These are phyloP conservation scores for Anisodus acutangulus DNA, from an alignment of 257 asterid species.

Conservation along the genomic window DNA sequence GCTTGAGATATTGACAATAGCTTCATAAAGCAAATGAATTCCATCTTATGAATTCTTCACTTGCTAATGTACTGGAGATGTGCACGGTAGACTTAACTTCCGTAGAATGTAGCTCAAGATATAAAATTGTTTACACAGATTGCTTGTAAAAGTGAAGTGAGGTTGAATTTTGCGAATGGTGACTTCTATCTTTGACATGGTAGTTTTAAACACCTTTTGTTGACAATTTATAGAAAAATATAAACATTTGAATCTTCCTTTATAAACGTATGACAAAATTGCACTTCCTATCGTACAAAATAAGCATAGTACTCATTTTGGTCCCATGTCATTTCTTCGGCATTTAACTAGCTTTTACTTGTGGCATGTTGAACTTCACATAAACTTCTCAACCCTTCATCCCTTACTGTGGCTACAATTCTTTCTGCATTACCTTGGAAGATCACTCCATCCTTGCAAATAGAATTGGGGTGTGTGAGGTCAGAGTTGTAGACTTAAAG, in stretches of 20 bases:
- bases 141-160: constrained; percentile 1
- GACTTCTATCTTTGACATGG: neutral
- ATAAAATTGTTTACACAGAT: neutral
- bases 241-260: neutral
- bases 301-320: neutral
- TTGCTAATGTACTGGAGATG: neutral
- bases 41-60: neutral
- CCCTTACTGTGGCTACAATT: neutral
- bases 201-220: neutral
- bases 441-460: neutral
- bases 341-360: neutral
- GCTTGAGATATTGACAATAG: no score
- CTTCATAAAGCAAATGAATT: neutral
- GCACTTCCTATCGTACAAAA: neutral
- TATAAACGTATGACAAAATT: neutral
- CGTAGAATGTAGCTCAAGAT: neutral
- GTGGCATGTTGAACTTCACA: neutral
- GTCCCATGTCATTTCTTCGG: neutral
- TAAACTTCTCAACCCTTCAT: neutral
- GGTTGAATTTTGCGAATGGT: neutral
- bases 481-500: neutral
- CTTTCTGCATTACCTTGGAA: neutral
- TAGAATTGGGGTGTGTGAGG: no score
- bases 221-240: neutral
- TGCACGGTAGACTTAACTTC: neutral